Evolutionary conservation across 306 rosid genomes (phyloP), one percentile per base, ranked within the genome.

Genomic region (Pterocarpus santalinus): DNA sequence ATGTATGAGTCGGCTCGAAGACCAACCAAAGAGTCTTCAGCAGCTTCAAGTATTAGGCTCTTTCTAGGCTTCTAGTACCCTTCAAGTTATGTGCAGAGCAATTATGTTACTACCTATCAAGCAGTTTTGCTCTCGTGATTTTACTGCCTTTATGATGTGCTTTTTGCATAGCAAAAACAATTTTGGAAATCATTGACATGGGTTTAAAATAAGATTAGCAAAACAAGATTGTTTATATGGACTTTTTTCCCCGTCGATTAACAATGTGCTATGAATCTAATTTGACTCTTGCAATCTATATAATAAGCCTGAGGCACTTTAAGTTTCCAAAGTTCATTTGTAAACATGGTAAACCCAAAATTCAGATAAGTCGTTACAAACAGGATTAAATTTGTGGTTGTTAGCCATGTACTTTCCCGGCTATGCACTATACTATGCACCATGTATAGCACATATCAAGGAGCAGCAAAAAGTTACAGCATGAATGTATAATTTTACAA

Each of bases 1-100:
- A 34, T 76, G 75, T 74, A 56, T 86, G 83, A 75, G 55, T 51
- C 8, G 47, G 87, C 87, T 83, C 81, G 63, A 53, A 60, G 85
- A 65, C 53, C 15, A 72, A 71, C 35, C 60, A 0, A 52, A 80
- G 36, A 52, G 85, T 78, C 83, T 86, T 75, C 60, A 73, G 81
- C 15, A 77, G 81, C 81, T 68, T 72, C 56, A 57, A 43, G 65
- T 22, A 41, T 36, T 36, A 47, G 65, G 69, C 65, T 60, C 39
- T 57, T 66, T 38, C 34, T 47, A 36, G 65, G 81, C 41, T 74
- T 58, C 30, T 74, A 33, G 1, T 67, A 16, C 22, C 49, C 16
- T 14, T 65, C 57, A 64, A 75, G 58, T 33, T 58, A 58, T 76
- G 85, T 76, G 65, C 75, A 75, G 51, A 83, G 76, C 58, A 13